A percentile compares a stretch with the other conserved stretches of the same genome.
These are phyloP conservation scores for Eimeria falciformis DNA, from an alignment of 169 alveolate genomes.

Conservation along the genomic window DNA sequence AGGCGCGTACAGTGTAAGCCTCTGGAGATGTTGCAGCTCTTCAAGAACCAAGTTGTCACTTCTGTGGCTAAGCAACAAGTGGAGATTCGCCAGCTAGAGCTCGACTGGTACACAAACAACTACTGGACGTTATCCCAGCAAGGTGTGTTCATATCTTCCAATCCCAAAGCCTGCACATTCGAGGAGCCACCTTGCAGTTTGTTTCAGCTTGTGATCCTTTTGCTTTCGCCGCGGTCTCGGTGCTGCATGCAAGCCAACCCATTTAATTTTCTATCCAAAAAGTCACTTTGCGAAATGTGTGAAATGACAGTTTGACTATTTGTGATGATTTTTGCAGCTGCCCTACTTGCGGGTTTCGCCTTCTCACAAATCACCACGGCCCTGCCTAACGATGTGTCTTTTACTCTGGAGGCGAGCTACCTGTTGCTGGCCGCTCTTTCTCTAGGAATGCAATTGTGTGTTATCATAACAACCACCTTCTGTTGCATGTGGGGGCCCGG, in stretches of 20 bases:
- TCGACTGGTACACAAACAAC: slow-evolving; percentile 77
- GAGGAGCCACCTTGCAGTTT: too few relatives aligned
- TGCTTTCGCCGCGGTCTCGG: too few relatives aligned
- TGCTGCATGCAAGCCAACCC: too few relatives aligned
- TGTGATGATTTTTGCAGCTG: background rate
- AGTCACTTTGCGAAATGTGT: background rate
- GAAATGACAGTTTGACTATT: background rate
- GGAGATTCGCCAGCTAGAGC: slow-evolving; percentile 76
- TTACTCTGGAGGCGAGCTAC: slow-evolving; percentile 42
- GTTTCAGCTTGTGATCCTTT: too few relatives aligned
- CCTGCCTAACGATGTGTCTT: slow-evolving; percentile 60
- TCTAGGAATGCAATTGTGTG: slow-evolving; percentile 71
- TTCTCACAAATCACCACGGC: slow-evolving; percentile 64
- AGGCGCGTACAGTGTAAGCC: background rate
- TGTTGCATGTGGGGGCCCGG: slow-evolving; percentile 78
- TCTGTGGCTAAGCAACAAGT: slow-evolving; percentile 73
- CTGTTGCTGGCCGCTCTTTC: slow-evolving; percentile 41
- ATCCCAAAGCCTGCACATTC: too few relatives aligned
- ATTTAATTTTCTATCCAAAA: background rate
- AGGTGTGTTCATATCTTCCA: too few relatives aligned
- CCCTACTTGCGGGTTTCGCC: slow-evolving; percentile 77
- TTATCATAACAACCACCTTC: slow-evolving; percentile 66
- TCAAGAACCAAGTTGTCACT: slow-evolving; percentile 78
- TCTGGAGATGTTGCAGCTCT: slow-evolving; percentile 75
- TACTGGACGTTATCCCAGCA: slow-evolving; percentile 78